Base-by-base conservation (phyloP, 805 yeast genomes). In the Wickerhamomyces silvicola region DNA sequence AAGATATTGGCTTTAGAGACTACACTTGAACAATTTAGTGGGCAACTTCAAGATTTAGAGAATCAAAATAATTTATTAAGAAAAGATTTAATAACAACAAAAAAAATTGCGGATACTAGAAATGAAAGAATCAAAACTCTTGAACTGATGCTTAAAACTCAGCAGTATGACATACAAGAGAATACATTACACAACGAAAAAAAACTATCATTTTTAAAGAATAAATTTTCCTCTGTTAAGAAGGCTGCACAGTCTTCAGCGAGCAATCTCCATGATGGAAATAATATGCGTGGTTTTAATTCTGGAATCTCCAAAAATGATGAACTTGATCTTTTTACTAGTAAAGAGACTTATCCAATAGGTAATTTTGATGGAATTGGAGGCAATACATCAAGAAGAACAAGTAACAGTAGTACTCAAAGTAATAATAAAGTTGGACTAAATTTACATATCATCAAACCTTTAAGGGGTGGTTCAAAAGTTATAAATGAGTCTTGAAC, bases 21-120 rank as follows among this genome's bases (percentile, higher is more conserved):
- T 29, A 67, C 84, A 1, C 56, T 81, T 13, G 70, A 68, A 27
- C 77, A 68, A 38, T 65, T 81, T 39, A 65, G 72, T 13, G 62
- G 59, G n/a, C 77, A 78, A 35, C 65, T 81, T 33, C 66, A 66
- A 31, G 82, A 80, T 38, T 68, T 79, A 20, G 80, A 78, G 38
- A 54, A 63, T n/a, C 79, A 78, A 48, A 81, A 81, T 48, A 56
- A 64, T 19, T 61, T 69, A 30, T 56, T 81, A 21, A 63, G 72
- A 31, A 72, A 66, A 42, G 85, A 80, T 42, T 59, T 79, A 13
- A 61, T 62, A 18, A 60, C 75, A 4, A 62, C 75, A 24, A 73
- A 73, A 36, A 67, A 72, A 39, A 66, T 80, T 37, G 68, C 79
- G 19, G 77, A 71, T 13, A 58, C 73, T 12, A 66, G 85, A 33